A percentile compares a stretch with the other conserved stretches of the same genome.
phyloP scores from a whole-genome alignment of 257 asterid species.

The Paulownia fortunei region DNA sequence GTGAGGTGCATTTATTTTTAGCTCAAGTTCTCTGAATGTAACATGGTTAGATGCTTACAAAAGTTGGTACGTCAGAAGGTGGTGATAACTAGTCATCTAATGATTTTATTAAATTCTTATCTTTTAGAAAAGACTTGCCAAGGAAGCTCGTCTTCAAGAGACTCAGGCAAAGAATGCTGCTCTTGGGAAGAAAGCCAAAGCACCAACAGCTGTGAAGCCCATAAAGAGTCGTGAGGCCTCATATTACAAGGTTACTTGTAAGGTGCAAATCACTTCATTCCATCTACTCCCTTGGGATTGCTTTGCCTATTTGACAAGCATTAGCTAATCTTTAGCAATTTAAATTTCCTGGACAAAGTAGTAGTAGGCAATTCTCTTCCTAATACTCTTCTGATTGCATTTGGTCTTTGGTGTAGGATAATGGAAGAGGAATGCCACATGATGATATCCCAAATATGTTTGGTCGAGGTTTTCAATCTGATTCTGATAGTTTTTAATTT shows the following conservation, averaged over 20 bases:
- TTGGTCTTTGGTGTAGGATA: constrained; percentile 62
- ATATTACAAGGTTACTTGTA: constrained; percentile 78
- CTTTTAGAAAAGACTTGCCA: constrained; percentile 86
- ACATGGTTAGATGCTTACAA: constrained; percentile 19
- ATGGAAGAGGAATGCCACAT: constrained; percentile 97
- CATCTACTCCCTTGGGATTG: constrained; percentile 1
- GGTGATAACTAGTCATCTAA: constrained; percentile 19
- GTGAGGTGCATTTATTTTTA: constrained; percentile 48
- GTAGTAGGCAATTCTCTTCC: constrained; percentile 16
- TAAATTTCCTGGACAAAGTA: constrained; percentile 12
- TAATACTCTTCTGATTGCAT: constrained; percentile 27
- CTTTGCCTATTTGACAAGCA: background rate
- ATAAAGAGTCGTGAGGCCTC: constrained; percentile 82
- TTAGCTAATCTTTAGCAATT: constrained; percentile 1
- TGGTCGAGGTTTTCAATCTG: constrained; percentile 73
- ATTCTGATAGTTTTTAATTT: constrained; percentile 22
- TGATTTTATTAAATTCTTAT: constrained; percentile 25
- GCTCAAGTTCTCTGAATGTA: background rate
- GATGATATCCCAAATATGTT: constrained; percentile 97
- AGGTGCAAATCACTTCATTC: constrained; percentile 51
- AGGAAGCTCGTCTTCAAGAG: constrained; percentile 87
- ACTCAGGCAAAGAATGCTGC: constrained; percentile 78
- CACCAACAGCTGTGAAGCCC: constrained; percentile 50
- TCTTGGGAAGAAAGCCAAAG: constrained; percentile 80
- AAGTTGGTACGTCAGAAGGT: constrained; percentile 7